Evolutionary conservation across 2,329 filamentous ascomycete genomes (phyloP).

Genomic region (Scedosporium boydii): DNA sequence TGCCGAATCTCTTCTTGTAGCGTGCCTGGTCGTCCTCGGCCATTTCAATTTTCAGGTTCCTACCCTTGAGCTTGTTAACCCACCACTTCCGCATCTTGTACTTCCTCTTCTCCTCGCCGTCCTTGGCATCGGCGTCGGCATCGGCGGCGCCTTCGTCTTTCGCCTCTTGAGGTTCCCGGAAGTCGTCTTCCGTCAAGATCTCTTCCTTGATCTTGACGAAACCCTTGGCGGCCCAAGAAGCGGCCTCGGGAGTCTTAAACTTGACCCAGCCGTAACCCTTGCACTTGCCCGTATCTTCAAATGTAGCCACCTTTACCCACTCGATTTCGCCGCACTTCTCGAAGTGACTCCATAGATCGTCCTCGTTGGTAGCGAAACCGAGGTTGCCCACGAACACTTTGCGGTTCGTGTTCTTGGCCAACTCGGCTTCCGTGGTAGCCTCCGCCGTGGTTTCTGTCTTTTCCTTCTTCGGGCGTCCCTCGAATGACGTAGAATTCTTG

Average conservation of each 20-base stretch:
- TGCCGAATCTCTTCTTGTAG: constrained; percentile 91
- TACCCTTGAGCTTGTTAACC: constrained; percentile 74
- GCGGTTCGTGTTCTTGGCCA: constrained; percentile 52
- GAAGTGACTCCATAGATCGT: constrained; percentile 74
- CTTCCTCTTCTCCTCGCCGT: constrained; percentile 29
- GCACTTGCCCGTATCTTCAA: constrained; percentile 94
- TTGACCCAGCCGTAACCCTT: constrained; percentile 96
- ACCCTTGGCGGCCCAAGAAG: constrained; percentile 62
- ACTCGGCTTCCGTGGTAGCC: constrained; percentile 14
- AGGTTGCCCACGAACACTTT: constrained; percentile 92
- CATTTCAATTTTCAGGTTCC: constrained; percentile 79
- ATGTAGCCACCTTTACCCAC: constrained; percentile 83
- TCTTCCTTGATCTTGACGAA: constrained; percentile 64
- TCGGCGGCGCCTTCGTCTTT: constrained; percentile 21
- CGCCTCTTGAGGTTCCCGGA: constrained; percentile 38
- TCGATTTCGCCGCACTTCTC: constrained; percentile 73
- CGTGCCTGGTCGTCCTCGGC: constrained; percentile 82
- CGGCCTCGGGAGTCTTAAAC: constrained; percentile 70
- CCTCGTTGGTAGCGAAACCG: constrained; percentile 70
- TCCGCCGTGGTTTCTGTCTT: constrained; percentile 21
- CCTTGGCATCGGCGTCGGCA: constrained; percentile 17
- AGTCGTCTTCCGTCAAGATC: constrained; percentile 53
- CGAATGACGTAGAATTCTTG: constrained; percentile 84
- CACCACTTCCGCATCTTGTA: constrained; percentile 64
- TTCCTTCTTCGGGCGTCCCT: constrained; percentile 72